Conservation (phyloP, 2,329 filamentous ascomycete species). For the Aspergillus fumigatiaffinis region DNA sequence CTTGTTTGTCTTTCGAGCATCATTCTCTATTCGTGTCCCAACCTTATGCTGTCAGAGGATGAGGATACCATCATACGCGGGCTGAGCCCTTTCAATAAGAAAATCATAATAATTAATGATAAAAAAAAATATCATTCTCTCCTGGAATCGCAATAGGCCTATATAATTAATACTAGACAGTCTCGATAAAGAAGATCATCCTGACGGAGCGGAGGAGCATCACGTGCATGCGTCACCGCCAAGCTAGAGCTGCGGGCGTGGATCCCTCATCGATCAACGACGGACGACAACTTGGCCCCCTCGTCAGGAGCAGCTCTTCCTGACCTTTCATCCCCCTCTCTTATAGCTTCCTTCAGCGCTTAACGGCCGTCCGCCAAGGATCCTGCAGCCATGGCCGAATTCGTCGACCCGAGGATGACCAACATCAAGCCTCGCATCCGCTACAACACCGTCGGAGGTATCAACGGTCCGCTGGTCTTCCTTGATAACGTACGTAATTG, state of each 20-base stretch:
- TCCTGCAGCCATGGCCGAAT: slow-evolving; percentile 35
- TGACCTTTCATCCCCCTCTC: slow-evolving; percentile 9
- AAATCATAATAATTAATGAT: background rate
- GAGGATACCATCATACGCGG: background rate
- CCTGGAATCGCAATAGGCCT: background rate
- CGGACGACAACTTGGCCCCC: slow-evolving; percentile 7
- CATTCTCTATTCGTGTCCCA: background rate
- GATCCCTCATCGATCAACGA: background rate
- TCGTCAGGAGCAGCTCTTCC: slow-evolving; percentile 5
- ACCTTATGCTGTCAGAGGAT: background rate
- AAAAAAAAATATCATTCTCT: background rate
- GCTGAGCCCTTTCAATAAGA: background rate
- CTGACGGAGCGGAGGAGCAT: background rate
- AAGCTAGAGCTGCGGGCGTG: background rate
- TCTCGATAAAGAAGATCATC: background rate
- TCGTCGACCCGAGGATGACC: slow-evolving; percentile 46
- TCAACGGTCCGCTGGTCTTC: slow-evolving; percentile 97
- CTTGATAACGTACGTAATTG: slow-evolving; percentile 76
- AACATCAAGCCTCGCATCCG: slow-evolving; percentile 68
- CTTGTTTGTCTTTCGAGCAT: background rate
- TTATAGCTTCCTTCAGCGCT: slow-evolving; percentile 10
- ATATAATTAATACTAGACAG: background rate
- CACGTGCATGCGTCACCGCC: slow-evolving; percentile 7
- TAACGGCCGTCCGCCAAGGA: slow-evolving; percentile 11
- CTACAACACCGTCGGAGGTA: slow-evolving; percentile 97